Percentiles rank a stretch among this genome's conserved stretches.
Evolutionary conservation across 2,329 filamentous ascomycete species (phyloP).

Genomic region (Periglandula ipomoeae): DNA sequence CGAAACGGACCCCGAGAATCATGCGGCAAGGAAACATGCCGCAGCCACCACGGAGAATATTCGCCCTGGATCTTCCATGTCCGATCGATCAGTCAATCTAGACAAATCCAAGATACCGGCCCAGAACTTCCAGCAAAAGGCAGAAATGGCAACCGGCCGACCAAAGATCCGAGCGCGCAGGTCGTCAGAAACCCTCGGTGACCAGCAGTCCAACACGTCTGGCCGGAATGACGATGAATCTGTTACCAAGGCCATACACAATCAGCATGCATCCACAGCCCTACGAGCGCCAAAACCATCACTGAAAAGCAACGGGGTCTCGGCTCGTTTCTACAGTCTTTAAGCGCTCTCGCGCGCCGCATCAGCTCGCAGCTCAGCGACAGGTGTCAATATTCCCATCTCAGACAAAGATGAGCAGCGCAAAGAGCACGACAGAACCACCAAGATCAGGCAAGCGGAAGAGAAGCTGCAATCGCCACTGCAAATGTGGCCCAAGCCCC

Average conservation of each 20-base stretch:
- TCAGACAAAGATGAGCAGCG: not conserved
- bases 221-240: conserved; percentile 4
- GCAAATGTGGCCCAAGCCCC: conserved; percentile 7
- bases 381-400: not conserved
- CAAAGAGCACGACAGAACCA: not conserved
- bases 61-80: not conserved
- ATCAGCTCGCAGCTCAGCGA: not conserved
- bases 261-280: conserved; percentile 7
- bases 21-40: not conserved
- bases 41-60: not conserved
- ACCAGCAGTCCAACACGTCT: not conserved
- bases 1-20: conserved; percentile 24
- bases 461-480: conserved; percentile 4
- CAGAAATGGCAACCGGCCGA: not conserved
- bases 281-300: conserved; percentile 1
- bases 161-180: conserved; percentile 7
- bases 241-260: conserved; percentile 9
- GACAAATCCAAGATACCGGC: not conserved
- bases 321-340: conserved; percentile 10
- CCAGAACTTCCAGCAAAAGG: not conserved
- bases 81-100: not conserved
- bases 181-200: conserved; percentile 13
- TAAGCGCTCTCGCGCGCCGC: conserved; percentile 10
- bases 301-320: conserved; percentile 1
- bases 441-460: not conserved